Evolutionary conservation across 768 basidiomycete genomes (phyloP).

Genomic region (Tubosaeta brunneosetosa): DNA sequence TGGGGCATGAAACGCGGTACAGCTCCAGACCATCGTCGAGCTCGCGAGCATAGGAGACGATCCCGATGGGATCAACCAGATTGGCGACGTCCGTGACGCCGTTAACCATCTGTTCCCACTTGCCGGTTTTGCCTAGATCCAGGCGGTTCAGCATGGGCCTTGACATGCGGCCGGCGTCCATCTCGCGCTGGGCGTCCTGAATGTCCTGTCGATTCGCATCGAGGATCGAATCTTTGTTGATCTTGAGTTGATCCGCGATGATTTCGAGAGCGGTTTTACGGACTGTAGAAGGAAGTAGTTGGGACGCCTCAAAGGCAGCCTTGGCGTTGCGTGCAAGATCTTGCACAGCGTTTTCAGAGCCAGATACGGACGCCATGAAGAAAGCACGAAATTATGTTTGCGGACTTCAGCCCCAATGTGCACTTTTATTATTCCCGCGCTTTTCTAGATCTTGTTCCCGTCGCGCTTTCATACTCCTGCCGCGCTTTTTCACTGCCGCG

Average conservation of each 20-base stretch:
- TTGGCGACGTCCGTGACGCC: constrained; percentile 84
- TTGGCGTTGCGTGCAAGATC: constrained; percentile 77
- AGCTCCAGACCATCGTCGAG: constrained; percentile 85
- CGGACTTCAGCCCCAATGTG: too few relatives aligned
- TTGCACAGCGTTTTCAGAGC: constrained; percentile 32
- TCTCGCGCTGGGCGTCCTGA: constrained; percentile 72
- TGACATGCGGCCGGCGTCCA: constrained; percentile 81
- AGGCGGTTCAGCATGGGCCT: constrained; percentile 79
- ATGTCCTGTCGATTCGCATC: constrained; percentile 80
- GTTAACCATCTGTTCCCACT: constrained; percentile 92
- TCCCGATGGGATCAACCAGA: constrained; percentile 83
- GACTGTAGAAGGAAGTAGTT: constrained; percentile 65
- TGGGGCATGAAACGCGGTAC: constrained; percentile 92
- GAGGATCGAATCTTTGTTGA: constrained; percentile 64
- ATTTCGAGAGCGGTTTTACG: constrained; percentile 67
- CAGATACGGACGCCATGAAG: constrained; percentile 12
- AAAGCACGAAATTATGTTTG: too few relatives aligned
- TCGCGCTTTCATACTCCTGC: too few relatives aligned
- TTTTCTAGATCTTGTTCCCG: too few relatives aligned
- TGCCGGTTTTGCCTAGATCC: constrained; percentile 72
- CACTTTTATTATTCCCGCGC: too few relatives aligned
- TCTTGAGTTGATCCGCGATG: constrained; percentile 64
- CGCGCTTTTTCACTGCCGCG: too few relatives aligned
- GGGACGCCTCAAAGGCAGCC: constrained; percentile 80
- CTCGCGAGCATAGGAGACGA: constrained; percentile 83